Base-by-base conservation (phyloP, 2,329 filamentous ascomycete genomes). In the Penicillium sp. region DNA sequence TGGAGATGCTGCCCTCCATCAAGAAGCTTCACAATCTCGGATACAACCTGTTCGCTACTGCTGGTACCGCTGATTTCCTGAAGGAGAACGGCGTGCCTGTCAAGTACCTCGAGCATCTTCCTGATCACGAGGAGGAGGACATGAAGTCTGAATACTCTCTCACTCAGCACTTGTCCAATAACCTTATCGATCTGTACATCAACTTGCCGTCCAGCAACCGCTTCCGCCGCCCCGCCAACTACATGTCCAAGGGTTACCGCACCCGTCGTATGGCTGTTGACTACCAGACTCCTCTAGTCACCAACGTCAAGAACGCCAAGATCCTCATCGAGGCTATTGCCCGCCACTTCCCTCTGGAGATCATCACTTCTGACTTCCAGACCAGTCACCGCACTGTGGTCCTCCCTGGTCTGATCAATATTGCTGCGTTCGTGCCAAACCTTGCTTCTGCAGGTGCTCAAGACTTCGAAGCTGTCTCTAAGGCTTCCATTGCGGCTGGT, bases 251-350 rank as follows among this genome's bases (percentile, higher is more conserved):
- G 78, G 94, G 94, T 57, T 99, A 99, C 78, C 88, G 90, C 69
- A 97, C 94, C 52, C 86, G 94, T 73, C 87, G 94, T 74, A 97
- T 99, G 92, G 94, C 94, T 34, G 94, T 99, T 39, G 94, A 97
- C 76, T 90, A 97, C 78, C 93, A 97, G 78, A 96, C 94, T 51
- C 94, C 94, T 55, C 80, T 99, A 57, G 93, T 99, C 16, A 99
- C 94, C 51, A 99, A 99, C 67, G 94, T 99, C 74, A 99, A 99
- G 84, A 97, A 97, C 70, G 94, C 94, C 56, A 99, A 97, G 82
- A 90, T 99, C 56, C 78, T 99, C 47, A 88, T 99, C 49, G 94
- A 99, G 77, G 94, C 93, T 19, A 90, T 99, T 61, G 87, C 91
- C 53, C 87, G 93, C 55, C 88, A 95, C 72, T 96, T 91, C 70